These are phyloP conservation scores for Colletotrichum salicis DNA, from an alignment of 2,329 filamentous ascomycete genomes.

Conservation along the genomic window DNA sequence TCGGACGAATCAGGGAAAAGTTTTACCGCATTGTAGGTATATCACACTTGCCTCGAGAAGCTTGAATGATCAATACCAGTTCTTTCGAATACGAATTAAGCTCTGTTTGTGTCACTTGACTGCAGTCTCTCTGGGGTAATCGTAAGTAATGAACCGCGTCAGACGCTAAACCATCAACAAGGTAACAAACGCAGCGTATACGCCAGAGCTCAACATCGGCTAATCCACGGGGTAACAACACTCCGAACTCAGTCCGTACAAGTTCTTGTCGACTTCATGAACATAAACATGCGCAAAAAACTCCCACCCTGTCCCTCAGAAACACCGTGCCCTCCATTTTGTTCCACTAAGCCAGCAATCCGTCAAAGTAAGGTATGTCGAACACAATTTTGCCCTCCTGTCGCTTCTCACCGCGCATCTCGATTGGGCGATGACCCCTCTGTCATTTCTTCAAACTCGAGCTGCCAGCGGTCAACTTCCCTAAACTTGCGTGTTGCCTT, in stretches of 20 bases:
- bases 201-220: not conserved
- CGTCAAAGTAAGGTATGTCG: constrained; percentile 13
- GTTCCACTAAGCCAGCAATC: not conserved
- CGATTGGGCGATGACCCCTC: constrained; percentile 63
- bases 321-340: not conserved
- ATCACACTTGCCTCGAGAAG: constrained; percentile 1
- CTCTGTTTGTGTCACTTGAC: not conserved
- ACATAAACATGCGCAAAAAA: not conserved
- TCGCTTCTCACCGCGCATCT: constrained; percentile 55
- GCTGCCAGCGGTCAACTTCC: constrained; percentile 75
- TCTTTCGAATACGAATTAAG: not conserved
- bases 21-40: not conserved
- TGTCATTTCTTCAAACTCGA: constrained; percentile 73
- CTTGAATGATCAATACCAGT: not conserved
- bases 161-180: not conserved
- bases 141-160: not conserved
- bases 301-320: not conserved
- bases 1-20: constrained; percentile 16
- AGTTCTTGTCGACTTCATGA: not conserved
- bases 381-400: not conserved
- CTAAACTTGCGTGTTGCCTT: constrained; percentile 71
- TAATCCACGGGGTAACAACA: not conserved
- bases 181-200: not conserved
- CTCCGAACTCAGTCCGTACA: not conserved
- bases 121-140: not conserved